Percentiles rank a stretch among this genome's conserved stretches.
phyloP scores from a whole-genome alignment of 2,329 filamentous ascomycete species.

The Cladobotryum mycophilum region DNA sequence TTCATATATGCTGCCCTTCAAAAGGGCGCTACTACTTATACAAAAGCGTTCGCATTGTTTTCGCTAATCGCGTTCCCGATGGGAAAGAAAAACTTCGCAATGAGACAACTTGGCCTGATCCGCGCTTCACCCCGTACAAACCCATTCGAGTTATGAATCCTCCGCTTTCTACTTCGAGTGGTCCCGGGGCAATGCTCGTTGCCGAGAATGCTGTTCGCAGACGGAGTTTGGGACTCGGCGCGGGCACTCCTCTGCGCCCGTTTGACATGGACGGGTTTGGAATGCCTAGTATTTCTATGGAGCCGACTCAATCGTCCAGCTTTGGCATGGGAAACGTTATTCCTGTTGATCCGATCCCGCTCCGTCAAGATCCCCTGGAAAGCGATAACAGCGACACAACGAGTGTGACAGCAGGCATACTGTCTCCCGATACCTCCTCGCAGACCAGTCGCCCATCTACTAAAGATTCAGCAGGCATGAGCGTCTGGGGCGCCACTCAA shows the following conservation, averaged over 20 bases:
- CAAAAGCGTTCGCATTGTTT: conserved; percentile 88
- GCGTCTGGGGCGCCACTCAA: conserved; percentile 24
- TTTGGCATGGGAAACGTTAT: conserved; percentile 25
- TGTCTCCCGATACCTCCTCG: conserved; percentile 23
- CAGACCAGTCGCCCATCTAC: conserved; percentile 29
- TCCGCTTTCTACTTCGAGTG: conserved; percentile 28
- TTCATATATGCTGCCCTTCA: conserved; percentile 85
- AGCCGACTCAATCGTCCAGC: conserved; percentile 7
- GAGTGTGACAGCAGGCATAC: conserved; percentile 16
- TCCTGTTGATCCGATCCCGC: conserved; percentile 47
- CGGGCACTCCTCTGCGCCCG: conserved; percentile 25
- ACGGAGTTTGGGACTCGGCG: conserved; percentile 48
- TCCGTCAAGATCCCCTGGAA: conserved; percentile 29
- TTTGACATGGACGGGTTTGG: conserved; percentile 26
- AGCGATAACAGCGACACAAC: conserved; percentile 27
- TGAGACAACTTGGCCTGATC: conserved; percentile 84
- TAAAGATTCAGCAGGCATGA: conserved; percentile 27
- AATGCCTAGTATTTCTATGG: conserved; percentile 1
- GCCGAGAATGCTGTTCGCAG: conserved; percentile 54
- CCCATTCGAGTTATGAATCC: conserved; percentile 49
- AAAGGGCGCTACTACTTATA: conserved; percentile 84
- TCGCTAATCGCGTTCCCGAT: conserved; percentile 92
- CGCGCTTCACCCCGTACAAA: conserved; percentile 80
- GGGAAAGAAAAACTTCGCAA: conserved; percentile 89
- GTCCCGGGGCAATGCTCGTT: conserved; percentile 44